These are phyloP conservation scores for Lactarius trivialis DNA, from an alignment of 768 basidiomycete genomes.

Conservation along the genomic window DNA sequence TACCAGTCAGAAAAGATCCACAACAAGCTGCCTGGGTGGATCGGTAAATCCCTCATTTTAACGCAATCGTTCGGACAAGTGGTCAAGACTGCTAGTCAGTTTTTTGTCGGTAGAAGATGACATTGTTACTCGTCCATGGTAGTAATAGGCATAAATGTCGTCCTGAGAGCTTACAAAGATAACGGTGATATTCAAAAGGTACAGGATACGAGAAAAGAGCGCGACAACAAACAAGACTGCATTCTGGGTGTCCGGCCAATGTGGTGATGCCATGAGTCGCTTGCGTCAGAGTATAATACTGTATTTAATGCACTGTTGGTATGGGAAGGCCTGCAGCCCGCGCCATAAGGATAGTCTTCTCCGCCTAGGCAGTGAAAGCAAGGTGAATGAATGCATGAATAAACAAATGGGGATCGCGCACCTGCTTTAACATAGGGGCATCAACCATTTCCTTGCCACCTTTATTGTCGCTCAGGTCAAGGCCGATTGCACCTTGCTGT, in stretches of 20 bases:
- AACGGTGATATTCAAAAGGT: not conserved
- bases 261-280: not conserved
- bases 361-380: slow-evolving; percentile 4
- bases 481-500: slow-evolving; percentile 62
- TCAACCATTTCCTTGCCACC: slow-evolving; percentile 77
- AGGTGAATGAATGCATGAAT: not conserved
- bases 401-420: slow-evolving; percentile 24
- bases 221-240: not conserved
- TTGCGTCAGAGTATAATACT: not conserved
- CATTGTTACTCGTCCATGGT: not conserved
- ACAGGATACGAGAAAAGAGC: not conserved
- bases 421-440: slow-evolving; percentile 86
- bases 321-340: slow-evolving; percentile 18
- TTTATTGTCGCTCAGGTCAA: slow-evolving; percentile 46
- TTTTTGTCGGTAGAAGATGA: slow-evolving; percentile 10
- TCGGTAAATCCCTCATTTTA: slow-evolving; percentile 39
- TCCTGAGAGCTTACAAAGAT: not conserved
- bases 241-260: not conserved
- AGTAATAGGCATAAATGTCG: not conserved
- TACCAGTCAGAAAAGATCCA: slow-evolving; percentile 66
- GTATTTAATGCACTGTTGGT: not conserved
- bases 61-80: slow-evolving; percentile 20
- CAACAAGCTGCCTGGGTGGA: slow-evolving; percentile 87
- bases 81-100: slow-evolving; percentile 18
- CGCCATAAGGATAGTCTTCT: slow-evolving; percentile 17